Conservation (phyloP, 768 basidiomycete genomes). For the Auricularia sp. region DNA sequence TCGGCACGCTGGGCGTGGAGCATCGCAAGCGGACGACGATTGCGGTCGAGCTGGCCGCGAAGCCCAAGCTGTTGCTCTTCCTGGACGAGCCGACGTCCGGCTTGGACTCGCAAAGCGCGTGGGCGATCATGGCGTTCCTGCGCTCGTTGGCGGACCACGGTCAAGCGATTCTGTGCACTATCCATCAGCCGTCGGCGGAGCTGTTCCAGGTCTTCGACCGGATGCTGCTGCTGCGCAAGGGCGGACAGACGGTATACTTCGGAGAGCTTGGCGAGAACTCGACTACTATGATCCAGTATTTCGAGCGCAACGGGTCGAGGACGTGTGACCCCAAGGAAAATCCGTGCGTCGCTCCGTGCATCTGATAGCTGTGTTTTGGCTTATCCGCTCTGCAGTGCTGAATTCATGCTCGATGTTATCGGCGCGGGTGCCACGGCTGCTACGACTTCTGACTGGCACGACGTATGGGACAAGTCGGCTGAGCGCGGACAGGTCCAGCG, state of each 20-base stretch:
- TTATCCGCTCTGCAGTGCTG: conserved; percentile 23
- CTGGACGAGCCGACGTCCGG: conserved; percentile 24
- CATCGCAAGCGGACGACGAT: conserved; percentile 78
- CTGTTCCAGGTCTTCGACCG: conserved; percentile 78
- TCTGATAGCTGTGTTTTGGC: no score
- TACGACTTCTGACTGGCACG: conserved; percentile 46
- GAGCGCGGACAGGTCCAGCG: conserved; percentile 43
- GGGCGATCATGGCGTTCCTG: conserved; percentile 72
- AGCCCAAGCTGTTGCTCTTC: conserved; percentile 31
- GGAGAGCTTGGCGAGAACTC: conserved; percentile 61
- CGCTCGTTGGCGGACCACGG: conserved; percentile 68
- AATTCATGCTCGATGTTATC: conserved; percentile 59
- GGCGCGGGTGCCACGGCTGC: conserved; percentile 62
- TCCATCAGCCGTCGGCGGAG: conserved; percentile 55
- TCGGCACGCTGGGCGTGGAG: conserved; percentile 61
- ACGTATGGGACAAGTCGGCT: conserved; percentile 45
- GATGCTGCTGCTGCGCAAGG: conserved; percentile 64
- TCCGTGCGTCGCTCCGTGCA: conserved; percentile 25
- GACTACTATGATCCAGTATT: conserved; percentile 59
- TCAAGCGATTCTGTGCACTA: conserved; percentile 86
- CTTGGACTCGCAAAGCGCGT: conserved; percentile 35
- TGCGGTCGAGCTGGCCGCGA: conserved; percentile 79
- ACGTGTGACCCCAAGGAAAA: conserved; percentile 60
- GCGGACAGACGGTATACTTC: conserved; percentile 69
- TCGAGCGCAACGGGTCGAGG: conserved; percentile 58